Evolutionary conservation across 805 yeast genomes (phyloP).

Genomic region (Saturnispora ahearnii): DNA sequence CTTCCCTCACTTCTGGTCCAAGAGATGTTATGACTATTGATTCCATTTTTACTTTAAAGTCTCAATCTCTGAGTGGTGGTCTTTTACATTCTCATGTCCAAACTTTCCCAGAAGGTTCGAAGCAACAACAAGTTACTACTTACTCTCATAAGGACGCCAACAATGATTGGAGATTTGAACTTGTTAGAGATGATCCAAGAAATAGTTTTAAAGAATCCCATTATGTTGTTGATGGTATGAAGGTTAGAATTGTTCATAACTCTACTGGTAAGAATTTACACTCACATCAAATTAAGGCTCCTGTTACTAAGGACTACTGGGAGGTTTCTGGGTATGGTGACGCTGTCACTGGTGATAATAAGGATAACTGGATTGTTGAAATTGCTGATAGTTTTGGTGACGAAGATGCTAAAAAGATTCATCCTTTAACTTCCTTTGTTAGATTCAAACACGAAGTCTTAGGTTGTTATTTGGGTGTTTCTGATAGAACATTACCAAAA

Average conservation of each 20-base stretch:
- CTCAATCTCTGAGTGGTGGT: slow-evolving; percentile 64
- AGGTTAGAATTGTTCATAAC: slow-evolving; percentile 64
- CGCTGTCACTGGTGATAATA: slow-evolving; percentile 58
- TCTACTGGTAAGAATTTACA: slow-evolving; percentile 69
- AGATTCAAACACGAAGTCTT: slow-evolving; percentile 53
- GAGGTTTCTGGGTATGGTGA: slow-evolving; percentile 90
- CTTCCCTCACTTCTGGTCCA: slow-evolving; percentile 55
- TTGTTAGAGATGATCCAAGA: slow-evolving; percentile 40
- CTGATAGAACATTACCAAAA: slow-evolving; percentile 58
- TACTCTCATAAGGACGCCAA: slow-evolving; percentile 84
- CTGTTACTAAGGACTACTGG: slow-evolving; percentile 52
- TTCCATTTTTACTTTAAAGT: slow-evolving; percentile 49
- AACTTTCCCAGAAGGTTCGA: slow-evolving; percentile 81
- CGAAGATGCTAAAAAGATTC: slow-evolving; percentile 45
- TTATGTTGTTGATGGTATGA: slow-evolving; percentile 50
- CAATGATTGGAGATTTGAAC: slow-evolving; percentile 71
- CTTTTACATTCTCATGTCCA: slow-evolving; percentile 84
- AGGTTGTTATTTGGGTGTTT: slow-evolving; percentile 72
- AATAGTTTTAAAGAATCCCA: slow-evolving; percentile 25
- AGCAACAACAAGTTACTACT: slow-evolving; percentile 90
- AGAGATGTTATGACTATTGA: slow-evolving; percentile 53
- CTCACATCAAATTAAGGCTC: slow-evolving; percentile 73
- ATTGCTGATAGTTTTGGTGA: slow-evolving; percentile 53
- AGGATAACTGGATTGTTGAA: slow-evolving; percentile 89
- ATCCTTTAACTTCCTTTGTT: slow-evolving; percentile 70